Percentiles rank a stretch among this genome's conserved stretches.
Conservation (phyloP, 2,329 filamentous ascomycete species). For the Hypoxylon sp. region DNA sequence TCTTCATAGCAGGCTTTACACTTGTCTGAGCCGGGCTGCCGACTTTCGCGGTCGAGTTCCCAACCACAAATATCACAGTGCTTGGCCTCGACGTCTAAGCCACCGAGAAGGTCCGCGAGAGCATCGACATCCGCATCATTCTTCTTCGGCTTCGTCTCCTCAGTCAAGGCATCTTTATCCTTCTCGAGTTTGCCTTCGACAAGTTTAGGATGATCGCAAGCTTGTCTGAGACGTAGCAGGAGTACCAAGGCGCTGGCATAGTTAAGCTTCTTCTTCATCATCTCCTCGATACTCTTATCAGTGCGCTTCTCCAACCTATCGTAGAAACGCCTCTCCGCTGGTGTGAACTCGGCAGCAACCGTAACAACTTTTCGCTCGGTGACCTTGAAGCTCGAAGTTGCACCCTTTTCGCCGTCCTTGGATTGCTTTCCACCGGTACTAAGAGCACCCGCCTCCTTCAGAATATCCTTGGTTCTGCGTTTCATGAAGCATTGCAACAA, state of each 20-base stretch:
- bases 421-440: constrained; percentile 79
- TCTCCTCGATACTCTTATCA: constrained; percentile 86
- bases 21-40: constrained; percentile 60
- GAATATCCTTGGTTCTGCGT: constrained; percentile 95
- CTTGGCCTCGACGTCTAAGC: constrained; percentile 82
- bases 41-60: constrained; percentile 70
- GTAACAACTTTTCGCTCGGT: constrained; percentile 91
- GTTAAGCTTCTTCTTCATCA: constrained; percentile 88
- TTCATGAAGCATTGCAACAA: constrained; percentile 97
- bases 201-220: constrained; percentile 93
- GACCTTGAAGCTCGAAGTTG: constrained; percentile 83
- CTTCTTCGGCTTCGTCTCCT: constrained; percentile 69
- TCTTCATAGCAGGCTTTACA: constrained; percentile 85
- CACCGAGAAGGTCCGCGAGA: constrained; percentile 88
- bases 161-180: constrained; percentile 87
- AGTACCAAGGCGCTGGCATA: constrained; percentile 95
- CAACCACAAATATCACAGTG: constrained; percentile 88
- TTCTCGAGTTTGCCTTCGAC: constrained; percentile 88
- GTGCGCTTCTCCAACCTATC: constrained; percentile 85
- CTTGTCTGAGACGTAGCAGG: constrained; percentile 89
- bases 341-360: constrained; percentile 82
- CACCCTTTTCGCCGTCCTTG: constrained; percentile 62
- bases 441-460: constrained; percentile 87
- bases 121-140: constrained; percentile 80
- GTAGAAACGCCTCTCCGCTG: constrained; percentile 88